These are phyloP conservation scores for Fusarium keratoplasticum DNA, from an alignment of 2,329 filamentous ascomycete species.

Conservation along the genomic window DNA sequence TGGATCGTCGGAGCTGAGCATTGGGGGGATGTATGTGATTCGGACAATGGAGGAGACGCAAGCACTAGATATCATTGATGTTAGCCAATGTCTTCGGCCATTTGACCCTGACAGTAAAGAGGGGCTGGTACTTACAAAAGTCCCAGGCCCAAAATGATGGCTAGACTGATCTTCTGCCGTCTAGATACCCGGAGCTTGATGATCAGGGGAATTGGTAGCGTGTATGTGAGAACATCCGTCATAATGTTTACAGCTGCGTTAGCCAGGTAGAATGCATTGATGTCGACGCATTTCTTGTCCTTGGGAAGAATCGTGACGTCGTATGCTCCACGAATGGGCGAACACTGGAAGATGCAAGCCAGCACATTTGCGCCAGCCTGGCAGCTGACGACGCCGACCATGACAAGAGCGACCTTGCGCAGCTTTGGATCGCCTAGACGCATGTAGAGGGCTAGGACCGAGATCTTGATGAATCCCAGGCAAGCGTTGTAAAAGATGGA, in stretches of 20 bases:
- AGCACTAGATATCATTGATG: background rate
- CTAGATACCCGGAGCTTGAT: constrained; percentile 19
- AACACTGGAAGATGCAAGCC: constrained; percentile 32
- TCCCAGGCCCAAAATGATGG: constrained; percentile 15
- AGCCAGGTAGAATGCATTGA: constrained; percentile 29
- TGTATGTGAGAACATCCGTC: constrained; percentile 22
- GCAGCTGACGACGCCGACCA: constrained; percentile 27
- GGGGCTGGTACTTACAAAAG: constrained; percentile 17
- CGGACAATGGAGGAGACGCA: constrained; percentile 29
- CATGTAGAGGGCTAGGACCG: constrained; percentile 23
- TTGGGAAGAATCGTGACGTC: background rate
- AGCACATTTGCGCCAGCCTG: constrained; percentile 27
- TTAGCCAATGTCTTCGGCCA: background rate
- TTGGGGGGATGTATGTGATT: constrained; percentile 33
- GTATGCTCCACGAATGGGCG: constrained; percentile 7
- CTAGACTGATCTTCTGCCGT: constrained; percentile 29
- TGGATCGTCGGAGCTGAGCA: constrained; percentile 24
- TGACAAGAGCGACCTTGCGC: constrained; percentile 20
- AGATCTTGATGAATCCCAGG: constrained; percentile 35
- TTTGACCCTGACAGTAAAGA: background rate
- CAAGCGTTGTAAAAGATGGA: constrained; percentile 36
- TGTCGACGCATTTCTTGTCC: constrained; percentile 25
- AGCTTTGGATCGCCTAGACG: constrained; percentile 23
- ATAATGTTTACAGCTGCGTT: constrained; percentile 31
- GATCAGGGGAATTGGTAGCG: constrained; percentile 9